Evolutionary conservation across 257 asterid species (phyloP).

Genomic region (Rauvolfia tetraphylla): DNA sequence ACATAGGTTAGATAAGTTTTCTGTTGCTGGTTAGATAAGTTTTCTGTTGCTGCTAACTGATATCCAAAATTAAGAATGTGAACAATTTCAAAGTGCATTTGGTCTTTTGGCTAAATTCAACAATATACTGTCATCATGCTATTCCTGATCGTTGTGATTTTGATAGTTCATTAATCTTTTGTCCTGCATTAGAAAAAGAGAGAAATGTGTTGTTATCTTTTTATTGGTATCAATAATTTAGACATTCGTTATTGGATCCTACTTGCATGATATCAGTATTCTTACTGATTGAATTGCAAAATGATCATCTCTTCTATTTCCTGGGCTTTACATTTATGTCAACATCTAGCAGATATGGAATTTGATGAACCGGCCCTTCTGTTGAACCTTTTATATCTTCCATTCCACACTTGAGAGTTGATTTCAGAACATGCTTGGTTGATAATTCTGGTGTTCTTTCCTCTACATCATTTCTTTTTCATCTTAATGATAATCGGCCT

Average conservation of each 20-base stretch:
- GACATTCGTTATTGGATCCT: neutral
- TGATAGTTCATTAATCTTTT: neutral
- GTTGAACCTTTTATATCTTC: neutral
- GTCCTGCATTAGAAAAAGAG: neutral
- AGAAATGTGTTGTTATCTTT: neutral
- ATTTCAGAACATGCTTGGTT: neutral
- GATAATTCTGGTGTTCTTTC: neutral
- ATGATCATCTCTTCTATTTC: neutral
- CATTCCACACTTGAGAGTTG: neutral
- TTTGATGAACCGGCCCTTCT: neutral
- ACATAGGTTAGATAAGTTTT: slow-evolving; percentile 54
- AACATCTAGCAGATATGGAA: neutral
- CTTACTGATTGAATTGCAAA: neutral
- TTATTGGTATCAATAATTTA: neutral
- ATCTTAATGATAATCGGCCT: neutral
- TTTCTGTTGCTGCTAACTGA: neutral
- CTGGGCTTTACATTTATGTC: neutral
- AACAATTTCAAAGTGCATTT: neutral
- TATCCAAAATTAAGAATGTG: neutral
- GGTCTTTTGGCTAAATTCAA: neutral
- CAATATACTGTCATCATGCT: neutral
- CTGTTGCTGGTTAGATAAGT: neutral
- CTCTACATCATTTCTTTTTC: neutral
- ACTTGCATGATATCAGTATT: neutral
- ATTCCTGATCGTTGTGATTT: neutral